Base-by-base conservation (phyloP, 208 protist genomes). In the Wallacemonas sp. region DNA sequence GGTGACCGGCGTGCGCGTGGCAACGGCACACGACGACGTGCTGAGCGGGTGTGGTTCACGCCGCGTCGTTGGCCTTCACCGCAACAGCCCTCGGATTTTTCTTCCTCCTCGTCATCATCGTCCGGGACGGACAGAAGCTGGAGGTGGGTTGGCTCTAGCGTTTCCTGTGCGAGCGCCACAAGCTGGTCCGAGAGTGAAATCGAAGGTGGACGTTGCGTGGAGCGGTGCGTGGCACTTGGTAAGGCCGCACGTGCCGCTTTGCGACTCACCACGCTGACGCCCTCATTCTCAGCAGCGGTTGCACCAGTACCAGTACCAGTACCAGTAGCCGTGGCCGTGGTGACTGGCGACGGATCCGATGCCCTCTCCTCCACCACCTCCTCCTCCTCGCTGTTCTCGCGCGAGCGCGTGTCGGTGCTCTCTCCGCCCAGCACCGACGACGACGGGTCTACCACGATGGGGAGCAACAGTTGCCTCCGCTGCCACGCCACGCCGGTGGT, bases 131-230 rank as follows among this genome's bases (percentile, higher is more conserved):
- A 26, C 24, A 8, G 26, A 21, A n/a, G n/a, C n/a, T 32, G 47
- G 0, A 24, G 23, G 17, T 55, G 47, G 8, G 19, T 24, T 21
- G 52, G 52, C 0, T 16, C 52, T 9, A 58, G 52, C 11, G 30
- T 39, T 5, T 70, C 54, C n/a, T 36, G 29, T 9, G 48, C 65
- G 3, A 70, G 39, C 14, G 21, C n/a, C 19, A 34, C 65, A 21
- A 70, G 65, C 34, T 70, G 65, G 17, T 44, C 52, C 17, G 65
- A 70, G 12, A 70, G 49, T 2, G 62, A 58, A 19, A 16, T 2
- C 5, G 52, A 58, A 11, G 52, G 30, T 17, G 52, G 29, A 5
- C 23, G 29, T 9, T 19, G 30, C 30, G 26, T 24, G 44, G 19
- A 23, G 44, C 9, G 44, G 5, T 17, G 44, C 44, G 44, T 49